phyloP scores from a whole-genome alignment of 805 yeast genomes.

The Wickerhamiella cacticola region DNA sequence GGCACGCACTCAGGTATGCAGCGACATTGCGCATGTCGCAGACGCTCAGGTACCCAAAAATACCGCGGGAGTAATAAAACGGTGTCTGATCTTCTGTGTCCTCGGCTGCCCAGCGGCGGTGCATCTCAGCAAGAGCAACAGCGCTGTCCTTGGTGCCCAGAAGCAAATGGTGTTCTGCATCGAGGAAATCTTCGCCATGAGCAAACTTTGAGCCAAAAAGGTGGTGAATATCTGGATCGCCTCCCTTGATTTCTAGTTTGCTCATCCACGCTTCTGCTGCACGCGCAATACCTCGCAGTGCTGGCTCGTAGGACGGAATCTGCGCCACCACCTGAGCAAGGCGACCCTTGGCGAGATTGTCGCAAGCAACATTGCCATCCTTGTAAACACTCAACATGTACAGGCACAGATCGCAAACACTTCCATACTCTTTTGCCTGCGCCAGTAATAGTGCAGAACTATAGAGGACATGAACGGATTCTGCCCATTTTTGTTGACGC shows the following conservation, averaged over 20 bases:
- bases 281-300: conserved; percentile 53
- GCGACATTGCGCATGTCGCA: conserved; percentile 52
- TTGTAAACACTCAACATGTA: conserved; percentile 63
- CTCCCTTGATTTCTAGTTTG: conserved; percentile 41
- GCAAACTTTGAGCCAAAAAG: conserved; percentile 56
- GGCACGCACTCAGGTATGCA: conserved; percentile 31
- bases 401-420: conserved; percentile 63
- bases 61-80: conserved; percentile 41
- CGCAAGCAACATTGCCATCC: conserved; percentile 36
- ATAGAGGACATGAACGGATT: conserved; percentile 63
- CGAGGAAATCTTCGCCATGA: conserved; percentile 38
- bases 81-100: conserved; percentile 21
- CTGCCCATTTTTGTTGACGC: conserved; percentile 49
- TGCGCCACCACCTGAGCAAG: conserved; percentile 34
- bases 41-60: conserved; percentile 60
- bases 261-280: conserved; percentile 51
- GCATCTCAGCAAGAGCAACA: conserved; percentile 36
- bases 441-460: conserved; percentile 60
- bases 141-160: conserved; percentile 49
- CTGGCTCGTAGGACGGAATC: conserved; percentile 43
- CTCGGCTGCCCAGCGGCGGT: conserved; percentile 36
- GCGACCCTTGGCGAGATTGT: conserved; percentile 37
- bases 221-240: conserved; percentile 66
- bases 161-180: conserved; percentile 62
- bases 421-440: conserved; percentile 60